Evolutionary conservation across 768 basidiomycete species (phyloP), one percentile per base, ranked within the genome.

Genomic region (Xanthoconium stramineum): DNA sequence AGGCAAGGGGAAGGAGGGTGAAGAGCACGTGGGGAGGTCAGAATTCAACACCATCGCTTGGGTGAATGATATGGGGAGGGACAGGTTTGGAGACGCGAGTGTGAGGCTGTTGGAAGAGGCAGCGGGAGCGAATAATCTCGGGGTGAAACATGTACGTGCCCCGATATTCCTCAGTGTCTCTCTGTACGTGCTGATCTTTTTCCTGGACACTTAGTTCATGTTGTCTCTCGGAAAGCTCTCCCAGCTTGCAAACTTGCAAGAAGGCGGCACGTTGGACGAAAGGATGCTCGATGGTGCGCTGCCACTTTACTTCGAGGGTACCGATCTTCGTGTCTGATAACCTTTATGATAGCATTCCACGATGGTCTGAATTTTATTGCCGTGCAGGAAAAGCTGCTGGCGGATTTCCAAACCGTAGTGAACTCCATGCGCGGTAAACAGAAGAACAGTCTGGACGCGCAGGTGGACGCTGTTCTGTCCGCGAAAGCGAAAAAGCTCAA

Each of bases 141-240:
- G 80, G 30, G 79, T 84, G 19, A 91, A 88, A 76, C 89, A 96
- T 76, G 95, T 95, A 68, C 62, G 82, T 68, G 44, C 36, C 19
- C 42, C 15, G 13, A 43, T 40, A 13, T 46, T 29, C 43, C 24
- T 13, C 12, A 6, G 14, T 17, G 10, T 45, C 28, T 24, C 33
- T 48, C 12, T 40, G 9, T n/a, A 12, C 24, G 50, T 19, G 48
- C 54, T 65, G 17, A 62, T 40, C 38, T 53, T 33, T 49, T 17
- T 19, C 43, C 53, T 43, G 46, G 24, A 24, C 24, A 44, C 36
- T 48, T 64, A 98, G 95, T 76, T 98, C 45, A 86, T 92, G 82
- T 81, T 95, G 53, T 94, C 93, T 65, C 83, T 98, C 29, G 91
- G 91, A 20, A 98, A 98, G 70, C 80, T 98, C 12, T 76, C 88